Evolutionary conservation across 2,329 filamentous ascomycete genomes (phyloP).

Genomic region (Phyllosticta citriasiana): DNA sequence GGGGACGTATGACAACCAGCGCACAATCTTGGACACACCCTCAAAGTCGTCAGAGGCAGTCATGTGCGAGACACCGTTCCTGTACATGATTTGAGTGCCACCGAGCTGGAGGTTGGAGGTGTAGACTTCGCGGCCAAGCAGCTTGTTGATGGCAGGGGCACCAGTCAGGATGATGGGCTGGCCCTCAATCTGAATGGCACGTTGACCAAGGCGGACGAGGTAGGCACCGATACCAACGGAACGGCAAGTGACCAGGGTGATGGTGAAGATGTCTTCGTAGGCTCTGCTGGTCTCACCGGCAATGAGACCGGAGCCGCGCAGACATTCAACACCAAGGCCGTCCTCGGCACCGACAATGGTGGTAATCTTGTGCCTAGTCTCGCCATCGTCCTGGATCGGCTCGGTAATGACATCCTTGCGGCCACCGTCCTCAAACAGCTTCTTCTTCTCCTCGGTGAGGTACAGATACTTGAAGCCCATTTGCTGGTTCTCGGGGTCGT

Average conservation of each 20-base stretch:
- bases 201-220: slow-evolving; percentile 93
- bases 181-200: slow-evolving; percentile 96
- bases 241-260: slow-evolving; percentile 93
- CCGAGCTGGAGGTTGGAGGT: slow-evolving; percentile 98
- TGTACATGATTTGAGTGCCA: slow-evolving; percentile 99
- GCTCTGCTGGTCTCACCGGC: slow-evolving; percentile 93
- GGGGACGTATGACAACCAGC: slow-evolving; percentile 95
- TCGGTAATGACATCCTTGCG: slow-evolving; percentile 77
- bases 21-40: slow-evolving; percentile 93
- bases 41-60: slow-evolving; percentile 96
- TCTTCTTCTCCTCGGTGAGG: slow-evolving; percentile 75
- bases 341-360: slow-evolving; percentile 91
- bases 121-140: slow-evolving; percentile 95
- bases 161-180: slow-evolving; percentile 98
- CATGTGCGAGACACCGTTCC: slow-evolving; percentile 98
- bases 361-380: slow-evolving; percentile 87
- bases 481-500: slow-evolving; percentile 69
- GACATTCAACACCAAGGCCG: slow-evolving; percentile 92
- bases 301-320: slow-evolving; percentile 95
- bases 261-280: slow-evolving; percentile 98
- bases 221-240: slow-evolving; percentile 99
- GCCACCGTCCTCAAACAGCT: slow-evolving; percentile 71
- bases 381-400: slow-evolving; percentile 72
- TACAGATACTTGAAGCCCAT: slow-evolving; percentile 96
- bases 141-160: slow-evolving; percentile 94